These are phyloP conservation scores for Teunomyces gatunensis DNA, from an alignment of 805 yeast genomes.

Conservation along the genomic window DNA sequence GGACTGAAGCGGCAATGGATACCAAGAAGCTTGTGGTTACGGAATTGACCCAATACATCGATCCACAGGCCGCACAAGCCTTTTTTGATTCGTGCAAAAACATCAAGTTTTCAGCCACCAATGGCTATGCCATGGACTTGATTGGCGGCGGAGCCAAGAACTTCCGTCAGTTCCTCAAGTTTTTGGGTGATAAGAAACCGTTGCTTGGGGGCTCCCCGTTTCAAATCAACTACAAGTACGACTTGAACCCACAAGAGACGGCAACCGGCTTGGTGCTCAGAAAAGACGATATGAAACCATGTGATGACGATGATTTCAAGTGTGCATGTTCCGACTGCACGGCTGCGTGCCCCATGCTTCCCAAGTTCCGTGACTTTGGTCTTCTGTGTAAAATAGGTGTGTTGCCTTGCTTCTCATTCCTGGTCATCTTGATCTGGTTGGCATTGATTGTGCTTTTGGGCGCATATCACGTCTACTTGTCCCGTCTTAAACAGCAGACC, in stretches of 20 bases:
- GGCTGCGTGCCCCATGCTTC: constrained; percentile 69
- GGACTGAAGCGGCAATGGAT: constrained; percentile 46
- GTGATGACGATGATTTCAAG: constrained; percentile 64
- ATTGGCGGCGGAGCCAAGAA: constrained; percentile 95
- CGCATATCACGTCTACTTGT: constrained; percentile 32
- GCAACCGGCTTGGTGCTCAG: constrained; percentile 19
- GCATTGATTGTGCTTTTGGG: constrained; percentile 40
- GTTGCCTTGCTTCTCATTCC: constrained; percentile 72
- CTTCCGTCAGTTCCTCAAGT: constrained; percentile 71
- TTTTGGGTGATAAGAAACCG: constrained; percentile 93
- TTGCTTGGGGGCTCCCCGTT: constrained; percentile 93
- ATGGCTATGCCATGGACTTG: constrained; percentile 94
- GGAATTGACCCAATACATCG: constrained; percentile 65
- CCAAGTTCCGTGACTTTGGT: constrained; percentile 36
- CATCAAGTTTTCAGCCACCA: constrained; percentile 90
- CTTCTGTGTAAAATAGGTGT: constrained; percentile 54
- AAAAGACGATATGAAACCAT: constrained; percentile 38
- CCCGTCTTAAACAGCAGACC: constrained; percentile 6
- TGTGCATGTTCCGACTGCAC: constrained; percentile 94
- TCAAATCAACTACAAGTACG: constrained; percentile 76
- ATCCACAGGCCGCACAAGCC: constrained; percentile 54
- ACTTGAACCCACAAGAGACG: constrained; percentile 13
- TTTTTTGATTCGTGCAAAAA: constrained; percentile 84
- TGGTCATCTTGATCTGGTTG: constrained; percentile 52
- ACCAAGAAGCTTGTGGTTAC: constrained; percentile 60